Evolutionary conservation across 2,329 filamentous ascomycete species (phyloP).

Genomic region (Claviceps africana): DNA sequence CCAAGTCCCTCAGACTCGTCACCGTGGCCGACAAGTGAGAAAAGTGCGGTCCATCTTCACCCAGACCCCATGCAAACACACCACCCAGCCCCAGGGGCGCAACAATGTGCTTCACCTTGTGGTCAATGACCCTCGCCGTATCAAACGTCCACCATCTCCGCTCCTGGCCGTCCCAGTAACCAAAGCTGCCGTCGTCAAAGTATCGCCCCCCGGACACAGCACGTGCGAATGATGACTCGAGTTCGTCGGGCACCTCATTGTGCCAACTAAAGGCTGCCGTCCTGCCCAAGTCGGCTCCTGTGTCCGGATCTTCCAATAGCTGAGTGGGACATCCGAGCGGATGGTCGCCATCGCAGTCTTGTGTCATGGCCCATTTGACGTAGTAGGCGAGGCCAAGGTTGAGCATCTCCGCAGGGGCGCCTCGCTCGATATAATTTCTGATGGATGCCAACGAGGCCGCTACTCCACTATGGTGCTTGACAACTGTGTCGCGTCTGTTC

Average conservation of each 20-base stretch:
- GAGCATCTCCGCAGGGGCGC: constrained; percentile 35
- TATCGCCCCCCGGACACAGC: constrained; percentile 39
- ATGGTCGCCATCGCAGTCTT: constrained; percentile 24
- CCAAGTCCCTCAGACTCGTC: constrained; percentile 10
- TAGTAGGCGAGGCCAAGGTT: constrained; percentile 56
- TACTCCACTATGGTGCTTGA: constrained; percentile 53
- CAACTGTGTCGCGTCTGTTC: constrained; percentile 51
- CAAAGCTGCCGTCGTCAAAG: constrained; percentile 49
- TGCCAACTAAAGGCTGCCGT: constrained; percentile 48
- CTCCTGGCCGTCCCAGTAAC: constrained; percentile 48
- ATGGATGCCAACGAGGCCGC: constrained; percentile 38
- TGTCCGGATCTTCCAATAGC: constrained; percentile 41
- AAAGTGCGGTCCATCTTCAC: constrained; percentile 45
- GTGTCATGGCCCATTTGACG: constrained; percentile 48
- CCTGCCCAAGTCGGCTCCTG: constrained; percentile 42
- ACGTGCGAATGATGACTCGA: constrained; percentile 41
- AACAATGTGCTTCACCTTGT: constrained; percentile 50
- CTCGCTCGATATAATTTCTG: constrained; percentile 43
- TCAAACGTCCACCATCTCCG: constrained; percentile 65
- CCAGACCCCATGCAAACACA: constrained; percentile 63
- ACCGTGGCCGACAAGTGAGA: constrained; percentile 24
- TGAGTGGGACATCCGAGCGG: constrained; percentile 41
- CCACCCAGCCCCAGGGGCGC: constrained; percentile 45
- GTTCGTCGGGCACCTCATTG: constrained; percentile 36
- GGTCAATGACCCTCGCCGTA: constrained; percentile 41